Base-by-base conservation (phyloP, 208 protist species). In the Crithidia mellificae region DNA sequence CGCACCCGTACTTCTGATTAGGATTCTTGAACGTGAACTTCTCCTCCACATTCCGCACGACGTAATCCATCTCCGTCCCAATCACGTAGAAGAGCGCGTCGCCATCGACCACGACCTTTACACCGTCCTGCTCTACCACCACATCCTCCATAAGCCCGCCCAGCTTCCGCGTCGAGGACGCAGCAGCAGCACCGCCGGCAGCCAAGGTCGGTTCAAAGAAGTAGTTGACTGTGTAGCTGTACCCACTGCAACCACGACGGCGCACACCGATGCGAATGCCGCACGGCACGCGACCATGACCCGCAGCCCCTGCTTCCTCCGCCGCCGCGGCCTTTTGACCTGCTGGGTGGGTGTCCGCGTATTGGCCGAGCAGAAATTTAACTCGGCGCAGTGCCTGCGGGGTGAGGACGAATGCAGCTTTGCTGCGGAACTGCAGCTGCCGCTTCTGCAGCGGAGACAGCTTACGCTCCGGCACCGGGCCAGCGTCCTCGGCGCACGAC, bases 1-100 rank as follows among this genome's bases (percentile, higher is more conserved):
- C 98, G 78, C 98, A 99, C 14, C 83, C 84, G 56, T 88, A 93
- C 65, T 98, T 98, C 63, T 98, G 90, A 74, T 98, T 99, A 2
- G 98, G 98, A 72, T 99, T 99, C 52, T 89, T 85, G 81, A 99
- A 99, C 14, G 96, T 96, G 74, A 99, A 99, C 71, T 98, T 97
- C 59, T 96, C 89, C 68, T 94, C 89, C 17, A 98, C 83, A 55
- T 97, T 91, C n/a, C 90, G 75, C 41, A 96, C 87, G 14, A 96
- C 79, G 68, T 96, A 99, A 69, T 99, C 98, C 97, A 99, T 98
- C 63, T 97, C 88, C 8, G 97, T 99, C 8, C 97, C 97, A 72
- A 98, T 97, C 15, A 99, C 93, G 64, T 98, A 98, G 72, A 99
- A 96, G 34, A 98, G 84, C 22, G 97, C 97, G 58, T 96, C 90